Evolutionary conservation across 306 rosid genomes (phyloP), one percentile per base, ranked within the genome.

Genomic region (Begonia peltatifolia): DNA sequence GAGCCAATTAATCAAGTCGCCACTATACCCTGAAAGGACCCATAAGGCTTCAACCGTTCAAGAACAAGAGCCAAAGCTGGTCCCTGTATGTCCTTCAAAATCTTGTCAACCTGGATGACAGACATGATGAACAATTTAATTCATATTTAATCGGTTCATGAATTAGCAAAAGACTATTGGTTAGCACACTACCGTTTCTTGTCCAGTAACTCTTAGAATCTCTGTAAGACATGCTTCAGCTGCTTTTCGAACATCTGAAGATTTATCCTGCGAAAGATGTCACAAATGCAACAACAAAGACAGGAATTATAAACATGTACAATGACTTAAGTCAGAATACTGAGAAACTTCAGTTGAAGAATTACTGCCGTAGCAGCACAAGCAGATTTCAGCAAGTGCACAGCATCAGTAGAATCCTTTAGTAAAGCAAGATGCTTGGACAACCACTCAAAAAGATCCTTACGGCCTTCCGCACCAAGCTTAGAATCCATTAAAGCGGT

Each of bases 391-490:
- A 92, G 73, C 14, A 92, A 82, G 49, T 86, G 93, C 13, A 79
- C 82, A 62, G 96, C 94, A 70, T 92, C 99, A 66, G 88, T 56
- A 66, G 77, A 79, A 66, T 71, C 87, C 62, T 68, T 84, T 60
- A 73, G 54, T 71, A 77, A 93, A 55, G 94, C 75, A 42, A 92
- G 93, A 56, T 92, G 94, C 81, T 56, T 83, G 12, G 94, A 77
- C 71, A 87, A 54, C 99, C 99, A 92, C 62, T 92, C 99, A 62
- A 92, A 83, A 61, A 92, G 93, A 72, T 92, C 99, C 62, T 84
- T 92, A 42, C 94, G 92, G 66, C 99, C 99, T 77, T 92, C 99
- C 43, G 93, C 93, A 53, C 99, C 95, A 70, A 83, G 84, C 74
- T 92, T 92, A 41, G 77, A 60, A 58, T 92, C 99, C 57, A 71